These are phyloP conservation scores for Penicillium sp. DNA, from an alignment of 2,329 filamentous ascomycete genomes.

Conservation along the genomic window DNA sequence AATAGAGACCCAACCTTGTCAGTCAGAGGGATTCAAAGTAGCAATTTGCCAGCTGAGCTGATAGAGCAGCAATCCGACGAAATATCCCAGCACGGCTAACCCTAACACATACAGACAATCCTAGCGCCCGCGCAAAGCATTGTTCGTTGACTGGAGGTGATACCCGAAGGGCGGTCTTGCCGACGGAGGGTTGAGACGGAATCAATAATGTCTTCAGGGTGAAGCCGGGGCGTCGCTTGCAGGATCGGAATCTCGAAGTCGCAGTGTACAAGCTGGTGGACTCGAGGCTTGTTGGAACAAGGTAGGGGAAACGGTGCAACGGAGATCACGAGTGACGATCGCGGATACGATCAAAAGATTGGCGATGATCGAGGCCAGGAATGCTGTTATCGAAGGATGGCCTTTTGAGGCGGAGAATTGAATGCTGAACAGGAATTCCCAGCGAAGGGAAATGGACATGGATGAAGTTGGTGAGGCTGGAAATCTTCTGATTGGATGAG, in stretches of 20 bases:
- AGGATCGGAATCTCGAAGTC: not conserved
- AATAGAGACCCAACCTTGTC: not conserved
- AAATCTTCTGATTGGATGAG: slow-evolving; percentile 24
- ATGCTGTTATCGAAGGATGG: slow-evolving; percentile 6
- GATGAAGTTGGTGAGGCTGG: slow-evolving; percentile 20
- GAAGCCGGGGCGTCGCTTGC: not conserved
- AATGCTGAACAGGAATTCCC: not conserved
- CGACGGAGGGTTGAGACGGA: not conserved
- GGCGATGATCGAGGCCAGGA: slow-evolving; percentile 1
- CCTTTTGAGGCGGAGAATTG: not conserved
- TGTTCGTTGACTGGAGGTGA: slow-evolving; percentile 5
- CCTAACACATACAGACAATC: slow-evolving; percentile 10
- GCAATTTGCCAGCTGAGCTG: not conserved
- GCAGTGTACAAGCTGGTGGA: slow-evolving; percentile 3
- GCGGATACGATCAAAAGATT: slow-evolving; percentile 4
- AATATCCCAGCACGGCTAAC: not conserved
- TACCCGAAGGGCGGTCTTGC: slow-evolving; percentile 7
- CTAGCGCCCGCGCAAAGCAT: slow-evolving; percentile 16
- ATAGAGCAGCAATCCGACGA: not conserved
- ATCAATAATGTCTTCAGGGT: not conserved
- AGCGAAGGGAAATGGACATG: slow-evolving; percentile 4
- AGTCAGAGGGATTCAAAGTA: slow-evolving; percentile 1
- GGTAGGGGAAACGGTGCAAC: slow-evolving; percentile 9
- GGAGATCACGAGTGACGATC: slow-evolving; percentile 7
- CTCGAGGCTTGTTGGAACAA: slow-evolving; percentile 1